A percentile compares a stretch with the other conserved stretches of the same genome.
phyloP scores from a whole-genome alignment of 2,329 filamentous ascomycete species.

The Myriosclerotinia duriaeana region DNA sequence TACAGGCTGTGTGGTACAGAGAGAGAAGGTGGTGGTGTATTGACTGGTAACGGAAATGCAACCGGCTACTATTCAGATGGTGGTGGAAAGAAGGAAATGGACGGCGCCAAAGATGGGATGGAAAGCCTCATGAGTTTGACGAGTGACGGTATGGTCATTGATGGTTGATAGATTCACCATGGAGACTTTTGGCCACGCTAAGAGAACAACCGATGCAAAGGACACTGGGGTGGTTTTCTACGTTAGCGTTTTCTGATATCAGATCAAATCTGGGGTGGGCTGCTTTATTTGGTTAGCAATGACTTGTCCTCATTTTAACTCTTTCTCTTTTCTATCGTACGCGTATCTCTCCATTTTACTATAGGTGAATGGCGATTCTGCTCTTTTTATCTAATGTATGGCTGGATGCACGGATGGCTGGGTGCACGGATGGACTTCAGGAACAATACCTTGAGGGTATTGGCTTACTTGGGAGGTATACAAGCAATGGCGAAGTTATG shows the following conservation, averaged over 20 bases:
- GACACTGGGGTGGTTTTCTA: constrained; percentile 9
- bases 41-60: constrained; percentile 29
- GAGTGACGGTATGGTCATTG: constrained; percentile 21
- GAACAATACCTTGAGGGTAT: constrained; percentile 11
- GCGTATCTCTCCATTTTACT: not conserved
- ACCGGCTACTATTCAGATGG: constrained; percentile 41
- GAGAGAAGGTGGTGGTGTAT: constrained; percentile 31
- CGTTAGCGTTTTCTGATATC: constrained; percentile 8
- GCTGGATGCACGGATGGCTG: constrained; percentile 10
- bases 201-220: not conserved
- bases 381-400: constrained; percentile 13
- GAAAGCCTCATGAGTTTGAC: constrained; percentile 21
- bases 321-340: not conserved
- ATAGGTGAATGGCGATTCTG: constrained; percentile 18
- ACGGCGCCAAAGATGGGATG: constrained; percentile 11
- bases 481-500: constrained; percentile 17
- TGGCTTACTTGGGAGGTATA: not conserved
- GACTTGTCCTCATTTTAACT: not conserved
- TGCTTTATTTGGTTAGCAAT: constrained; percentile 15
- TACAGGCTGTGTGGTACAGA: constrained; percentile 55
- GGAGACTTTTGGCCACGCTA: not conserved
- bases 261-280: constrained; percentile 10
- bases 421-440: constrained; percentile 2
- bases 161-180: constrained; percentile 13
- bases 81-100: constrained; percentile 22